Conservation (phyloP, 495 filamentous ascomycete species). For the Penicillium turbatum region DNA sequence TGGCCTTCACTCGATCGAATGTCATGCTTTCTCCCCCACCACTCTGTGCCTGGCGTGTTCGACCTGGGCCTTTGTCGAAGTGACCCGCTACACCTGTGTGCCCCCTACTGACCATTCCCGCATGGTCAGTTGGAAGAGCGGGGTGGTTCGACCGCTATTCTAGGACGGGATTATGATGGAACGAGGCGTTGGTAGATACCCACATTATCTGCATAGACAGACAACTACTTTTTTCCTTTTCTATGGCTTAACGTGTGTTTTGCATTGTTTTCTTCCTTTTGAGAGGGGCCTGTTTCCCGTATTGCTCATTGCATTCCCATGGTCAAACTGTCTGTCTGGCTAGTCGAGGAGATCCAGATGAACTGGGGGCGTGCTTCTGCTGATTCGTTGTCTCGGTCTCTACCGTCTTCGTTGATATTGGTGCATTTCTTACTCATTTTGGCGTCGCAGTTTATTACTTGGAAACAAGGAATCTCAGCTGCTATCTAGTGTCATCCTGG, state of each 20-base stretch:
- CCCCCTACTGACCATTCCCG: slow-evolving; percentile 15
- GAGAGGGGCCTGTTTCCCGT: slow-evolving; percentile 11
- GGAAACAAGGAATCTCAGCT: slow-evolving; percentile 11
- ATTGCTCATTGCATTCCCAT: slow-evolving; percentile 1
- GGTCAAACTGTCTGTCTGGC: slow-evolving; percentile 6
- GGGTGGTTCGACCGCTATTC: slow-evolving; percentile 28
- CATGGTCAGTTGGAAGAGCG: slow-evolving; percentile 24
- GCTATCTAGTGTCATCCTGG: not conserved
- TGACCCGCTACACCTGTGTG: slow-evolving; percentile 26
- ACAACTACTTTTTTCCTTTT: slow-evolving; percentile 31
- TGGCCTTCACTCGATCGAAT: slow-evolving; percentile 23
- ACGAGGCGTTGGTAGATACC: slow-evolving; percentile 52
- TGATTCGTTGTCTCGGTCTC: slow-evolving; percentile 21
- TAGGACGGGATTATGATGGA: slow-evolving; percentile 43
- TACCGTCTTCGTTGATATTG: slow-evolving; percentile 20
- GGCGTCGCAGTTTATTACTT: slow-evolving; percentile 7
- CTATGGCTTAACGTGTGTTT: slow-evolving; percentile 29
- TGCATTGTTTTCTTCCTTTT: slow-evolving; percentile 21
- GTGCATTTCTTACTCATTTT: slow-evolving; percentile 7
- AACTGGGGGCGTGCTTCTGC: slow-evolving; percentile 15
- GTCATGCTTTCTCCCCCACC: slow-evolving; percentile 25
- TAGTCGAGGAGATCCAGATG: slow-evolving; percentile 18
- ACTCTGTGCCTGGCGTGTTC: slow-evolving; percentile 33
- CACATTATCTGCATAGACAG: slow-evolving; percentile 39
- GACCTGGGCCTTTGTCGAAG: slow-evolving; percentile 36